Base-by-base conservation (phyloP, 1,284 basidiomycete genomes). In the Ceratorhiza oryzae-sativae region DNA sequence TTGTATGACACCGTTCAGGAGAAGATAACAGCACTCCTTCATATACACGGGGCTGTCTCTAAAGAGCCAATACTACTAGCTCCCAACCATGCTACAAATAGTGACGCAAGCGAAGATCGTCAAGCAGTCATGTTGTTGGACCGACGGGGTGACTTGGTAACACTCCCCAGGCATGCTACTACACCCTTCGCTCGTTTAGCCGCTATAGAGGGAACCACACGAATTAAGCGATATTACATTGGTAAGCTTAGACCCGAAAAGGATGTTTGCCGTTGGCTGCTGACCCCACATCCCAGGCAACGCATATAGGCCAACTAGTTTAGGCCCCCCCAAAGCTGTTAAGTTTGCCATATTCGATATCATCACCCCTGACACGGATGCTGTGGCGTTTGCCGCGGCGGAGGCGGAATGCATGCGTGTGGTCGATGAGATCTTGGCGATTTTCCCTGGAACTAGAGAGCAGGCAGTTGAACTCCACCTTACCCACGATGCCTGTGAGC, bases 141-240 rank as follows among this genome's bases (percentile, higher is more conserved):
- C 80, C 83, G 87, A 70, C 89, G 90, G 67, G 94, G 93, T 1
- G 92, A 94, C 75, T 83, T 95, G 0, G 90, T 97, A 1, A 86
- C 87, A 46, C 83, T 97, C 32, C 92, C 94, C 0, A 89, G 89
- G 73, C 90, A 93, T 73, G 86, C 90, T 13, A 83, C 96, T 13
- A 83, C 92, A 1, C 90, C 92, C 0, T 97, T 98, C 79, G 94
- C 95, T 9, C 85, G 95, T 56, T 84, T 93, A 48, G 94, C 94
- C 18, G 93, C 92, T 0, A 84, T 92, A 71, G 86, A 85, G 15
- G 87, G 87, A 58, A 86, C 88, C 60, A 87, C 87, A 76, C 84
- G 96, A 48, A 94, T 97, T 80, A 98, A 98, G 81, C 86, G 95
- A 18, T 97, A 92, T 81, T 91, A 95, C 80, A 89, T 97, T 39